Evolutionary conservation across 73 alveolate genomes (phyloP).

Genomic region (Paramecium pentaurelia): DNA sequence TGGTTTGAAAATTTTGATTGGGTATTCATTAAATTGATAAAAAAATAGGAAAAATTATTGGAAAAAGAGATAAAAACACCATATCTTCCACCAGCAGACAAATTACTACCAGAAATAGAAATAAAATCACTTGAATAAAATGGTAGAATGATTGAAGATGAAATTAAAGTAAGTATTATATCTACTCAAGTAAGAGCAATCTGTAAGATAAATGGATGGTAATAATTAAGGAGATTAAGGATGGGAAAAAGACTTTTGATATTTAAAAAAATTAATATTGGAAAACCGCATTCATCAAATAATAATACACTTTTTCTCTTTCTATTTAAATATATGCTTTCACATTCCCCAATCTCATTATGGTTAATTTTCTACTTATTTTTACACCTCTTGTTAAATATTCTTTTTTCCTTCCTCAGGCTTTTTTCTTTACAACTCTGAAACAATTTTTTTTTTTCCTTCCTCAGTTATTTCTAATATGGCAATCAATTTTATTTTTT

Average conservation of each 20-base stretch:
- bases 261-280: background rate
- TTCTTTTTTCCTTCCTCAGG: background rate
- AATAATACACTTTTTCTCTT: background rate
- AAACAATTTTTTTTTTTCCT: background rate
- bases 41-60: background rate
- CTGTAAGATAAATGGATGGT: background rate
- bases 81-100: conserved; percentile 37
- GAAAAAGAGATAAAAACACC: conserved; percentile 56
- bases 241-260: conserved; percentile 32
- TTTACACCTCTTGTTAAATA: background rate
- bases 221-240: background rate
- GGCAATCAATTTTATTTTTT: conserved; percentile 24
- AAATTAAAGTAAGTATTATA: conserved; percentile 17
- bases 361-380: too few relatives aligned
- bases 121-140: conserved; percentile 35
- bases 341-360: background rate
- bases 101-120: conserved; percentile 35
- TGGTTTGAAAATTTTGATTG: conserved; percentile 72
- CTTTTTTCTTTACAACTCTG: background rate
- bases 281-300: background rate
- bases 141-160: conserved; percentile 30
- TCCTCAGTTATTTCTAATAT: background rate
- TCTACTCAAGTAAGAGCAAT: background rate
- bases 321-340: background rate
- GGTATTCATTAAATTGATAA: background rate